Conservation (phyloP, 2,329 filamentous ascomycete species). For the Arthrobotrys sphaeroides region DNA sequence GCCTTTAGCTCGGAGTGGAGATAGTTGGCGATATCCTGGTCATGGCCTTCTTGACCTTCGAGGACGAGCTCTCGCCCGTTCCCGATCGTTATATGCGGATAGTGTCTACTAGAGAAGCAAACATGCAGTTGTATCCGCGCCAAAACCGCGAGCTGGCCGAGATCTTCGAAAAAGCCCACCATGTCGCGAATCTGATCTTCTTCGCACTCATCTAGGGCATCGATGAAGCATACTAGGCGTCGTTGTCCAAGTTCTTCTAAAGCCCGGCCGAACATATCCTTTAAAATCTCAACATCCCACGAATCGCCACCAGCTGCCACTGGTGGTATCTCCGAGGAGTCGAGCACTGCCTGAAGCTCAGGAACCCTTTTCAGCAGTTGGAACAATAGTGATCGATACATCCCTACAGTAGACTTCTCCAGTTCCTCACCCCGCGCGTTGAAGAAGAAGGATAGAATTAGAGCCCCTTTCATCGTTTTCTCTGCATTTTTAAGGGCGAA, state of each 20-base stretch:
- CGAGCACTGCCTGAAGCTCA: conserved; percentile 60
- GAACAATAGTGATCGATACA: conserved; percentile 66
- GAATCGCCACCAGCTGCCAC: conserved; percentile 21
- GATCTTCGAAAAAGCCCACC: conserved; percentile 62
- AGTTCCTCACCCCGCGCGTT: conserved; percentile 63
- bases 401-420: conserved; percentile 64
- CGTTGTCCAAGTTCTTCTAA: conserved; percentile 57
- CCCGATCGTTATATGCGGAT: conserved; percentile 61
- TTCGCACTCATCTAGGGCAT: conserved; percentile 66
- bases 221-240: conserved; percentile 60
- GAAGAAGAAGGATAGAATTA: conserved; percentile 65
- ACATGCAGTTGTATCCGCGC: conserved; percentile 55
- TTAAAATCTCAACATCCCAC: conserved; percentile 58
- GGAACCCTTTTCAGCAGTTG: conserved; percentile 63
- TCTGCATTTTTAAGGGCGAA: conserved; percentile 58
- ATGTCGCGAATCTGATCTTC: conserved; percentile 63
- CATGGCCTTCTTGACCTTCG: conserved; percentile 60
- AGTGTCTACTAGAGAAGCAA: conserved; percentile 64
- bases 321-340: conserved; percentile 54
- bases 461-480: conserved; percentile 48
- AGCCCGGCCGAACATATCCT: conserved; percentile 58
- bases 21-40: conserved; percentile 60
- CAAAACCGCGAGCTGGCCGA: conserved; percentile 59
- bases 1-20: conserved; percentile 58
- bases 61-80: conserved; percentile 59